These are phyloP conservation scores for Thalassiosira hispida DNA, from an alignment of 352 stramenopile species.

Conservation along the genomic window DNA sequence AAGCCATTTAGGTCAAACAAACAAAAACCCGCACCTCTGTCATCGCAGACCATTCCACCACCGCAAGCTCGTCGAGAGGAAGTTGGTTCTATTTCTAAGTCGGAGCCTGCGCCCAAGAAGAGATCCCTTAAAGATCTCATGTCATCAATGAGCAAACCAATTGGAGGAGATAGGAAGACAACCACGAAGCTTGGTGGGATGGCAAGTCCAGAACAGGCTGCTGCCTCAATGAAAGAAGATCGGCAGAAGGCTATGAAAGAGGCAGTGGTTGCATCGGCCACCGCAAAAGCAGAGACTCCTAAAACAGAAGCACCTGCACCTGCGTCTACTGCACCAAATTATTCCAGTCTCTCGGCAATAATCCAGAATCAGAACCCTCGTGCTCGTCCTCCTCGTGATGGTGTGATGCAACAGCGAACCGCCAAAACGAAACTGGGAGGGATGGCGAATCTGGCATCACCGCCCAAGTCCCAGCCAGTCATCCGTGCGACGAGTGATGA, in stretches of 20 bases:
- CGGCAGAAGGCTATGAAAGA: slow-evolving; percentile 39
- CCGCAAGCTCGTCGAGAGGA: neutral
- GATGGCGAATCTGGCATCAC: neutral
- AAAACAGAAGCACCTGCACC: neutral
- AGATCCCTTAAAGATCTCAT: slow-evolving; percentile 43
- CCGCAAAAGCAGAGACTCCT: neutral
- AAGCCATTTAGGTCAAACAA: slow-evolving; percentile 19
- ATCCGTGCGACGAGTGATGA: neutral
- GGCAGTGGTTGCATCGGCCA: slow-evolving; percentile 26
- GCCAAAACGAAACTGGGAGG: slow-evolving; percentile 22
- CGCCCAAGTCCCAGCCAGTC: neutral
- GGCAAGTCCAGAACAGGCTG: slow-evolving; percentile 28
- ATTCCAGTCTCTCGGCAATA: slow-evolving; percentile 31
- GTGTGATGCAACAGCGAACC: slow-evolving; percentile 3
- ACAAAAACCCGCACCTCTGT: neutral
- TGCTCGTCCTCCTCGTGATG: slow-evolving; percentile 7
- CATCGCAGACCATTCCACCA: neutral
- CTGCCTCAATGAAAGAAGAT: slow-evolving; percentile 16
- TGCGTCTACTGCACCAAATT: neutral
- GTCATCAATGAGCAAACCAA: slow-evolving; percentile 21
- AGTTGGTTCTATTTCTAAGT: slow-evolving; percentile 4
- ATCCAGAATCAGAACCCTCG: slow-evolving; percentile 29
- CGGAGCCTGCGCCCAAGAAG: slow-evolving; percentile 18
- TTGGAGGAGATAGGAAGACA: slow-evolving; percentile 37
- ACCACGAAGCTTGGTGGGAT: slow-evolving; percentile 47